Evolutionary conservation across 768 basidiomycete species (phyloP), one percentile per base, ranked within the genome.

Genomic region (Xerocomus brunneocitrinus): DNA sequence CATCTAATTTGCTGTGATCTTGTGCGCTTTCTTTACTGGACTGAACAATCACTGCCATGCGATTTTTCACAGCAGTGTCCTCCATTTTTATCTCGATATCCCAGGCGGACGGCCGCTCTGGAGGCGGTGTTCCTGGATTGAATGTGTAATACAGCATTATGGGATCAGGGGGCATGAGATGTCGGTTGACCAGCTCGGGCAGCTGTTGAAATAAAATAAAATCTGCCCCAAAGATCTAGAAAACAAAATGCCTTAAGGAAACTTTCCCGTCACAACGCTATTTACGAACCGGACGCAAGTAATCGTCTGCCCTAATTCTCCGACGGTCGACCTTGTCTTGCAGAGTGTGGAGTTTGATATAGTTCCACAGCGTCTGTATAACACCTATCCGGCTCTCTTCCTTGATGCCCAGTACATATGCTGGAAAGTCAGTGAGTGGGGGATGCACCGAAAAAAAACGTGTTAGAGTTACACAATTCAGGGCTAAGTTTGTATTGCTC

Each of bases 51-150:
- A 85, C 82, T 1, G 80, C 71, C 85, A 92, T 90, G 47, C 85
- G 81, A 51, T 73, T 79, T 71, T 94, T 95, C 41, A 87, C 65
- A 8, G 71, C 67, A 3, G 80, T 74, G 64, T 97, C 94, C 62
- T 97, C 94, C 68, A 87, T 80, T 68, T 91, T 94, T 10, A 95
- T 70, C 47, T 95, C 92, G 16, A 94, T 80, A 63, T 97, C 94
- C 79, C 84, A 95, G 4, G 90, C 91, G 51, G 79, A 77, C 9
- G 84, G 81, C 8, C 84, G 76, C 53, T 91, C 89, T 3, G 89
- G 81, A 0, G 87, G 81, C 28, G 80, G 75, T 1, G 75, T 59
- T 5, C 74, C 65, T 0, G 87, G 88, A 55, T 89, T 82, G 50
- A 91, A 67, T 7, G 77, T 79, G 62, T 95, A 95, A 62, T 88